Evolutionary conservation across 345 rosid genomes (phyloP), one percentile per base, ranked within the genome.

Genomic region (Ailanthus altissimus): DNA sequence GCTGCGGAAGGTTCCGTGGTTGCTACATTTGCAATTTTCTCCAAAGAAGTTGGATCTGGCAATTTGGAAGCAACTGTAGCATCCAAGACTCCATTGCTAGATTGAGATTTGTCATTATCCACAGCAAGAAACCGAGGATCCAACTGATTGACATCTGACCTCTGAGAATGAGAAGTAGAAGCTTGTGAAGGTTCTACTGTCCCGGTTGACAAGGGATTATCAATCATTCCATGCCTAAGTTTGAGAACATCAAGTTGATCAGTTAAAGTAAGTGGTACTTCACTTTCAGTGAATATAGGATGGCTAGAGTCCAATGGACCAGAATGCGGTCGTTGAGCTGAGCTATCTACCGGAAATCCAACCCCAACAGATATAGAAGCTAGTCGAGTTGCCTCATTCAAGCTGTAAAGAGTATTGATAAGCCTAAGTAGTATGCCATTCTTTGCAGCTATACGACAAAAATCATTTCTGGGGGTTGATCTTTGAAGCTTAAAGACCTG

Each of bases 401-500:
- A 85, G 89, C 99, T 96, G 80, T 96, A 85, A 57, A 96, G 97
- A 56, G 99, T 93, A 82, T 96, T 96, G 81, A 92, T 90, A 58
- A 96, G 92, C 88, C 99, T 88, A 60, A 82, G 83, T 68, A 96
- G 82, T 81, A 92, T 92, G 68, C 98, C 97, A 83, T 91, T 90
- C 83, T 93, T 96, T 25, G 99, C 98, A 80, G 98, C 99, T 63
- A 96, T 91, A 40, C 90, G 90, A 78, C 99, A 96, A 73, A 96
- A 96, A 84, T 93, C 98, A 47, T 96, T 96, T 84, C 89, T 94
- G 18, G 98, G 93, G 68, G 93, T 96, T 63, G 99, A 96, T 77
- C 92, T 86, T 78, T 91, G 97, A 82, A 93, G 98, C 88, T 93
- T 93, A 87, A 94, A 94, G 80, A 97, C 92, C 84, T 94, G 99